Conservation (phyloP, 176 grass and related monocot species). For the Elaeis guineensis region DNA sequence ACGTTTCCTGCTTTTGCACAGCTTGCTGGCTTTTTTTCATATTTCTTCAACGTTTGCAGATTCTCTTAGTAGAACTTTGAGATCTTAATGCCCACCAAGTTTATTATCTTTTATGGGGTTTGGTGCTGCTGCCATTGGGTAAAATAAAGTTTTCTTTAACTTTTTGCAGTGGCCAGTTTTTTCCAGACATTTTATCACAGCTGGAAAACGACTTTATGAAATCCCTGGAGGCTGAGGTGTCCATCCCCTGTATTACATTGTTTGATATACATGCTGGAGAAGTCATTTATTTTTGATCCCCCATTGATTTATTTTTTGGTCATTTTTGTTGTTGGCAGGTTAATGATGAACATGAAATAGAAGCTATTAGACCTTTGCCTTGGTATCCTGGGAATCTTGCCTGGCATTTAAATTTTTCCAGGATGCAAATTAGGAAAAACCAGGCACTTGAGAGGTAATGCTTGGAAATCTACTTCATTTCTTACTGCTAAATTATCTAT, state of each 20-base stretch:
- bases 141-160: constrained; percentile 12
- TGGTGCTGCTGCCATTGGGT: constrained; percentile 11
- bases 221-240: constrained; percentile 72
- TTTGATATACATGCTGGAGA: constrained; percentile 4
- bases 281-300: background rate
- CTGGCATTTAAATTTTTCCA: constrained; percentile 97
- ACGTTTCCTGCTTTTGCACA: too few species aligned
- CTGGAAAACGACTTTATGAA: constrained; percentile 89
- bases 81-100: background rate
- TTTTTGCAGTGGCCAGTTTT: constrained; percentile 73
- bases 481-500: too few species aligned
- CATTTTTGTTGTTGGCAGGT: constrained; percentile 36
- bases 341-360: constrained; percentile 57
- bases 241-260: constrained; percentile 1
- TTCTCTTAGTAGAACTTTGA: background rate
- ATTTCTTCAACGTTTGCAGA: background rate
- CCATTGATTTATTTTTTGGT: background rate
- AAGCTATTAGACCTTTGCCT: constrained; percentile 81
- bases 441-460: constrained; percentile 91
- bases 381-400: constrained; percentile 99
- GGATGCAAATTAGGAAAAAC: constrained; percentile 96
- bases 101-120: constrained; percentile 1
- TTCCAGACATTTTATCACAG: constrained; percentile 69
- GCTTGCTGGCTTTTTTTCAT: too few species aligned
- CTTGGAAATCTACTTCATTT: too few species aligned